These are phyloP conservation scores for Neonectria coccinea DNA, from an alignment of 2,329 filamentous ascomycete species.

Conservation along the genomic window DNA sequence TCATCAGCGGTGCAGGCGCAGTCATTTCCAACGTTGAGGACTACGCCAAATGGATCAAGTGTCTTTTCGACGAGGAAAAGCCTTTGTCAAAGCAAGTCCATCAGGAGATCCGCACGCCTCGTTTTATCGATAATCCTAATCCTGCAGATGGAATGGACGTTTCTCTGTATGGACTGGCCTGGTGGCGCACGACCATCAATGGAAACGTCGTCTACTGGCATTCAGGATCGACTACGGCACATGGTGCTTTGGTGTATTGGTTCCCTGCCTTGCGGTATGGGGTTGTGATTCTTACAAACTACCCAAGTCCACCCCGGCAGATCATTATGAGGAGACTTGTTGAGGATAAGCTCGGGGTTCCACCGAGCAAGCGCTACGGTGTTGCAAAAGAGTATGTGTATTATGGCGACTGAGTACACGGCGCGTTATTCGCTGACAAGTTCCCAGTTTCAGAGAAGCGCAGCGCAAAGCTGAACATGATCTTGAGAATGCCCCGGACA, in stretches of 20 bases:
- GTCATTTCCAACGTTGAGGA: slow-evolving; percentile 61
- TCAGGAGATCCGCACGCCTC: slow-evolving; percentile 45
- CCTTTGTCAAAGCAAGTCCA: slow-evolving; percentile 44
- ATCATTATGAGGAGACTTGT: slow-evolving; percentile 3
- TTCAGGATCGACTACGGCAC: slow-evolving; percentile 44
- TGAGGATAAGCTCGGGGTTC: slow-evolving; percentile 6
- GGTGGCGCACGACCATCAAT: slow-evolving; percentile 41
- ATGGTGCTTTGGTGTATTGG: slow-evolving; percentile 47
- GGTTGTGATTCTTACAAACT: slow-evolving; percentile 52
- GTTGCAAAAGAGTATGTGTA: background rate
- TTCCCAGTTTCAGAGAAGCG: background rate
- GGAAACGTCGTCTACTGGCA: slow-evolving; percentile 47
- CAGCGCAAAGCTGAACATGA: slow-evolving; percentile 1
- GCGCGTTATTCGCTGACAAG: background rate
- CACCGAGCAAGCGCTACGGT: background rate
- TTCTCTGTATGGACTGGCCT: slow-evolving; percentile 47
- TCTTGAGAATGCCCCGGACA: background rate
- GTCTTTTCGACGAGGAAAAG: slow-evolving; percentile 52
- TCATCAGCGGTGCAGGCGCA: slow-evolving; percentile 55
- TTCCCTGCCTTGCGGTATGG: slow-evolving; percentile 48
- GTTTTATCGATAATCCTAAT: slow-evolving; percentile 46
- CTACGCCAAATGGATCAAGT: slow-evolving; percentile 64
- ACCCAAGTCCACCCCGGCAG: background rate
- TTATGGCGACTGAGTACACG: too few species aligned
- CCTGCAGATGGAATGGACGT: slow-evolving; percentile 31